These are phyloP conservation scores for Glomus cerebriforme DNA, from an alignment of 192 early-diverging fungal genomes.

Conservation along the genomic window DNA sequence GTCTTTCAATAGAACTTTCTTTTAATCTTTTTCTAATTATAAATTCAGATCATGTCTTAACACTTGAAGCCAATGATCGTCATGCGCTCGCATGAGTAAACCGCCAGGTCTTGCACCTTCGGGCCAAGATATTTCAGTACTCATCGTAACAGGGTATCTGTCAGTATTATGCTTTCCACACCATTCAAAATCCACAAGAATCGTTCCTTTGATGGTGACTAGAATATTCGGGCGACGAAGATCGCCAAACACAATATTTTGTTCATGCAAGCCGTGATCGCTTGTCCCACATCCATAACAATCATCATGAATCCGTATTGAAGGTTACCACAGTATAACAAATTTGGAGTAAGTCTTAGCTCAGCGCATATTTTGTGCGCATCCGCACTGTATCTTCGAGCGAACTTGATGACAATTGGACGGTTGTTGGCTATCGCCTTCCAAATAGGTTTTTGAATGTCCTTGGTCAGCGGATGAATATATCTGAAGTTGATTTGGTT, in stretches of 20 bases:
- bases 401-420: background rate
- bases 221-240: slow-evolving; percentile 2
- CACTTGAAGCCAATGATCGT: no score
- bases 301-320: slow-evolving; percentile 2
- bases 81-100: no score
- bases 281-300: background rate
- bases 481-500: background rate
- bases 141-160: no score
- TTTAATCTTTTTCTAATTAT: no score
- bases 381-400: background rate
- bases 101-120: no score
- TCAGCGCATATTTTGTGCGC: background rate
- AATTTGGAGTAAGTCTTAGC: background rate
- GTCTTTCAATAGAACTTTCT: no score
- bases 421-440: background rate
- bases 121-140: no score
- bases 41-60: no score
- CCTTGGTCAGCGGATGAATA: background rate
- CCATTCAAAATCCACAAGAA: slow-evolving; percentile 1
- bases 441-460: background rate
- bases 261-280: background rate
- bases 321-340: background rate
- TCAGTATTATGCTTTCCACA: background rate
- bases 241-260: slow-evolving; percentile 4
- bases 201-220: background rate